A percentile compares a stretch with the other conserved stretches of the same genome.
These are phyloP conservation scores for Boletus bicolor DNA, from an alignment of 768 basidiomycete species.

Conservation along the genomic window DNA sequence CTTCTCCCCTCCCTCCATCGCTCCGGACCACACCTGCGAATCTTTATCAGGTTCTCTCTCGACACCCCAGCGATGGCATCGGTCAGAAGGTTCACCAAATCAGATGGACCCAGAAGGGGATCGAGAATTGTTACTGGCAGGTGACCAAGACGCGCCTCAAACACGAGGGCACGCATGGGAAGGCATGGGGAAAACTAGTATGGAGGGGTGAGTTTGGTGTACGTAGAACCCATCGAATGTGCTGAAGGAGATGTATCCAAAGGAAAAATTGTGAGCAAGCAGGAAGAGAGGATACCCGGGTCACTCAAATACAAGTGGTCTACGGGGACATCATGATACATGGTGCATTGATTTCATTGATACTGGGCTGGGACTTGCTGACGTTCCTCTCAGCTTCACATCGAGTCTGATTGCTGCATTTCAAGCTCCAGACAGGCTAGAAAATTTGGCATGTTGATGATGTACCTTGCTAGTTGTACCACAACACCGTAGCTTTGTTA, in stretches of 20 bases:
- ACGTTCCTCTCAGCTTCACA: background rate
- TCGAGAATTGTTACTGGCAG: slow-evolving; percentile 68
- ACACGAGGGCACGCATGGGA: slow-evolving; percentile 70
- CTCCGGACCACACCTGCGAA: slow-evolving; percentile 57
- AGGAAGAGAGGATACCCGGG: slow-evolving; percentile 64
- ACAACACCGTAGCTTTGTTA: background rate
- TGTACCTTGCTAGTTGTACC: background rate
- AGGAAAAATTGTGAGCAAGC: slow-evolving; percentile 61
- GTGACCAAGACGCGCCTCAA: slow-evolving; percentile 73
- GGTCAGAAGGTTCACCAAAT: slow-evolving; percentile 69
- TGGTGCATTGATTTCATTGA: slow-evolving; percentile 2
- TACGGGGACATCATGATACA: slow-evolving; percentile 42
- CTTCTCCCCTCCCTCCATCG: slow-evolving; percentile 55
- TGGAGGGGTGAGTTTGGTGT: slow-evolving; percentile 64
- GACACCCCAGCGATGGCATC: slow-evolving; percentile 62
- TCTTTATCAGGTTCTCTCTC: slow-evolving; percentile 70
- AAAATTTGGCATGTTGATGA: background rate
- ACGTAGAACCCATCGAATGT: background rate
- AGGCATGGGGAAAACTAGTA: slow-evolving; percentile 75
- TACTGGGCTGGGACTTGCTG: background rate
- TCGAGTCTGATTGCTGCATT: background rate
- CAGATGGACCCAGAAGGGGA: slow-evolving; percentile 70
- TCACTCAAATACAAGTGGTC: slow-evolving; percentile 74
- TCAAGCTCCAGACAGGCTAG: background rate
- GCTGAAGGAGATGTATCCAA: slow-evolving; percentile 9